A percentile compares a stretch with the other conserved stretches of the same genome.
Conservation (phyloP, 768 basidiomycete species). For the Boletus barrowsii region DNA sequence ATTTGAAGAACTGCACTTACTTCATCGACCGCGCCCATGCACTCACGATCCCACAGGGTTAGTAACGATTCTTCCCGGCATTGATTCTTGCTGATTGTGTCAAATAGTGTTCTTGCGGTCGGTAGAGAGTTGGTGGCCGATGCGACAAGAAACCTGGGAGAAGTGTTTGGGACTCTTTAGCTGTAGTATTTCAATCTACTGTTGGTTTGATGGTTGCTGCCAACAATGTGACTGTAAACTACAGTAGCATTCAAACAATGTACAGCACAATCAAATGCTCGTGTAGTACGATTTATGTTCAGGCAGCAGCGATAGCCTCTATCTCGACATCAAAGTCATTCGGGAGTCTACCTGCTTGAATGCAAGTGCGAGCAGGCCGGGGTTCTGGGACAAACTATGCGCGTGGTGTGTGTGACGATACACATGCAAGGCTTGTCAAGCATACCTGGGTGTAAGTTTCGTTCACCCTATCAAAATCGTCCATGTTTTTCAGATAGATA, state of each 20-base stretch:
- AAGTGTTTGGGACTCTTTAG: conserved; percentile 27
- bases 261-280: background rate
- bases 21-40: background rate
- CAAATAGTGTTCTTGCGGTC: conserved; percentile 34
- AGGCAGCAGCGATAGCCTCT: conserved; percentile 56
- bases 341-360: conserved; percentile 69
- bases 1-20: background rate
- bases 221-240: background rate
- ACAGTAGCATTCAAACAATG: background rate
- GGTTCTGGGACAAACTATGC: conserved; percentile 45
- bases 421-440: background rate
- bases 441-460: conserved; percentile 53
- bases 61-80: conserved; percentile 1
- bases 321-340: conserved; percentile 72
- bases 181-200: background rate
- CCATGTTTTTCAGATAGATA: conserved; percentile 61
- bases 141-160: conserved; percentile 33
- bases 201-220: background rate
- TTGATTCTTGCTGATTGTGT: conserved; percentile 9
- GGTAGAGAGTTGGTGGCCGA: conserved; percentile 39
- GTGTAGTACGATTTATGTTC: background rate
- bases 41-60: conserved; percentile 19
- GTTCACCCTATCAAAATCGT: conserved; percentile 55
- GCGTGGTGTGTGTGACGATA: background rate
- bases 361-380: conserved; percentile 74